Conservation (phyloP, 441 rosid genomes). For the Melastoma candidum region DNA sequence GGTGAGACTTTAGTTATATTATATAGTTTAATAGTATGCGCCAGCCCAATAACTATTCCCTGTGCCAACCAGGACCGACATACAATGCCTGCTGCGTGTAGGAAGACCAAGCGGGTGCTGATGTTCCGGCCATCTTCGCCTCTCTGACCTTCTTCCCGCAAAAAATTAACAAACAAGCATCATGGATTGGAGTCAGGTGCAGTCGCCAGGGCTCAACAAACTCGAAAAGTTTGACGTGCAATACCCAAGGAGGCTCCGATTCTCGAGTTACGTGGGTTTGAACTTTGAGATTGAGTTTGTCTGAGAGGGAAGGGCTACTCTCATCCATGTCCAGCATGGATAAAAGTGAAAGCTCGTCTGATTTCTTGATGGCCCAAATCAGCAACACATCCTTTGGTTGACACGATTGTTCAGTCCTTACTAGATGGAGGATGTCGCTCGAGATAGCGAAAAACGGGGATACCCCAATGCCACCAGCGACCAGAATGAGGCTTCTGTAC, state of each 20-base stretch:
- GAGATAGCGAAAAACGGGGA: conserved; percentile 8
- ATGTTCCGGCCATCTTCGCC: neutral
- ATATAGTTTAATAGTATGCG: neutral
- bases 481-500: conserved; percentile 3
- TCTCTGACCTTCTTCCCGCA: conserved; percentile 5
- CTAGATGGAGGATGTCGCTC: conserved; percentile 4
- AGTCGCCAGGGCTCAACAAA: neutral
- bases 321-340: neutral
- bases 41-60: neutral
- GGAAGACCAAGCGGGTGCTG: too few relatives aligned
- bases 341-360: conserved; percentile 6
- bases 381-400: neutral
- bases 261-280: conserved; percentile 1
- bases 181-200: neutral
- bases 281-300: conserved; percentile 1
- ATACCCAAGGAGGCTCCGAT: conserved; percentile 7
- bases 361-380: conserved; percentile 5
- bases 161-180: neutral
- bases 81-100: too few relatives aligned
- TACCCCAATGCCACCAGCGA: conserved; percentile 7
- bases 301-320: neutral
- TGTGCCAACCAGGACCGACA: too few relatives aligned
- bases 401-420: neutral
- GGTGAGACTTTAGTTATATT: too few relatives aligned
- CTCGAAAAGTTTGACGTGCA: neutral